Evolutionary conservation across 2,329 filamentous ascomycete genomes (phyloP), one percentile per base, ranked within the genome.

Genomic region (Aspergillus nomiae): DNA sequence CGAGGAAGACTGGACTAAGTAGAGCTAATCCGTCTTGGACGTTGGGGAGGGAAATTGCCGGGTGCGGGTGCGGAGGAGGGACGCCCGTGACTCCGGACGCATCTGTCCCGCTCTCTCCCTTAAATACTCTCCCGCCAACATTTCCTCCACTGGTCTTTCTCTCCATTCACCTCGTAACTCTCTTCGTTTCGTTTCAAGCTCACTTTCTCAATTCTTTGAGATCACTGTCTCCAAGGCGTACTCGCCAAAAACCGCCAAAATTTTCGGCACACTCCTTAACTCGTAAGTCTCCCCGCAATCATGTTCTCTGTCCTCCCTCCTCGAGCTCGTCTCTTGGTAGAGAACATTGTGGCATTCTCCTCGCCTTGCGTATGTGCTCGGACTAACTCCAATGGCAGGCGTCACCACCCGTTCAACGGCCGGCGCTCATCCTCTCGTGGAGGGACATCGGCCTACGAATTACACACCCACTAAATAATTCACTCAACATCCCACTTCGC

Each of bases 191-290:
- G 56, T 34, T 75, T 64, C 64, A 63, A 63, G 65, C 69, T 72
- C 74, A 60, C 64, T 63, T 69, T 63, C 65, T 72, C 63, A 85
- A 86, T 86, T 28, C 43, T 65, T 60, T 58, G 61, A 65, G 68
- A 67, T 66, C 86, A 85, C 86, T 71, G 70, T 82, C 82, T 69
- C 65, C 72, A 80, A 78, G 83, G 80, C 74, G 85, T 88, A 87
- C 83, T 90, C 89, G 82, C 76, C 71, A 68, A 77, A 76, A 72
- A 86, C 84, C 89, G 90, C 87, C 92, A 97, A 92, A 84, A 97
- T 92, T 94, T 97, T 97, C 90, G 94, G 93, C 86, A 97, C 96
- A 84, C 90, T 96, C 75, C 90, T 97, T 73, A 95, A 95, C 88
- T 97, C 93, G 94, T 97, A 87, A 80, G 92, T 83, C 34, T 36